Evolutionary conservation across 257 asterid genomes (phyloP).

Genomic region (Petrea volubilis): DNA sequence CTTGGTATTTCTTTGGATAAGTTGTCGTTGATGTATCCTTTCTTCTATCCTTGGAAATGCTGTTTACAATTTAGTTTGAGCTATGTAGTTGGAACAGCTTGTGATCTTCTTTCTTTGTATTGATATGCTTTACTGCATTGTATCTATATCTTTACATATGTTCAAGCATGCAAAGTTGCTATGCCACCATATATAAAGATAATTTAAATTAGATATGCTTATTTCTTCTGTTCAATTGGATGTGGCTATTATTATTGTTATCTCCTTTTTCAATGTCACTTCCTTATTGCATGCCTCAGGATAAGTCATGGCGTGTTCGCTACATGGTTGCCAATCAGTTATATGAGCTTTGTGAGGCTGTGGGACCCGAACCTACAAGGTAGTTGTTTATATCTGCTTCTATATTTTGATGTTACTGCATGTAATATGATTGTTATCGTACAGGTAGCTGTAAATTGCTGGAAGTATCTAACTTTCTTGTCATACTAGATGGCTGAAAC

Average conservation of each 20-base stretch:
- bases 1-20: background rate
- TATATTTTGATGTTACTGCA: conserved; percentile 6
- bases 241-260: conserved; percentile 1
- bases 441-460: background rate
- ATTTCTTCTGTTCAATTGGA: conserved; percentile 3
- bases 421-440: background rate
- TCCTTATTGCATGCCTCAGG: conserved; percentile 46
- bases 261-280: background rate
- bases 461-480: background rate
- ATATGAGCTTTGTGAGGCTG: conserved; percentile 98
- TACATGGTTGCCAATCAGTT: conserved; percentile 98
- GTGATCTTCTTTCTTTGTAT: background rate
- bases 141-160: background rate
- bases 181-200: background rate
- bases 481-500: background rate
- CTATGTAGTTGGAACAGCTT: background rate
- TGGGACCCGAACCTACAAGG: conserved; percentile 95
- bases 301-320: conserved; percentile 99
- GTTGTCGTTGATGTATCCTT: background rate
- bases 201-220: background rate
- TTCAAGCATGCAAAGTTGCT: background rate
- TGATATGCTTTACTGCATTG: background rate
- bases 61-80: background rate
- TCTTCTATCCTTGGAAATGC: background rate
- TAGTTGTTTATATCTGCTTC: conserved; percentile 32